Conservation (phyloP, 108 stramenopile species). For the Bacterosira constricta region DNA sequence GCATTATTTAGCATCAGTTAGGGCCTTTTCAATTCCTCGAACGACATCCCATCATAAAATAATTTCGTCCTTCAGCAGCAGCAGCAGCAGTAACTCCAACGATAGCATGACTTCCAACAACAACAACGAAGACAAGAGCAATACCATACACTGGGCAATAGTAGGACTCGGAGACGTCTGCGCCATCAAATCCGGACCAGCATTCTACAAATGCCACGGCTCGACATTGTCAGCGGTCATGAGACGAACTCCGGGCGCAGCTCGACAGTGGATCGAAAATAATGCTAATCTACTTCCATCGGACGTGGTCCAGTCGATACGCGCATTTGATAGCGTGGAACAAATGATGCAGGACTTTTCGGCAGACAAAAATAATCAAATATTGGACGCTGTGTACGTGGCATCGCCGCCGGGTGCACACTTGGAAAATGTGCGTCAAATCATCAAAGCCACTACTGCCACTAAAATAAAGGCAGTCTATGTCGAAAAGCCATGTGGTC, state of each 20-base stretch:
- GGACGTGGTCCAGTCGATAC: not conserved
- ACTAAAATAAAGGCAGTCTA: conserved; percentile 42
- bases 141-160: conserved; percentile 57
- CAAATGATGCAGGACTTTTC: too few relatives aligned
- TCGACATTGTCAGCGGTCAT: conserved; percentile 60
- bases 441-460: conserved; percentile 34
- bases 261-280: conserved; percentile 45
- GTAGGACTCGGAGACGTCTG: conserved; percentile 68
- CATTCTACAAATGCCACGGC: conserved; percentile 58
- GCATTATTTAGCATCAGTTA: too few relatives aligned
- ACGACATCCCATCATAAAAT: too few relatives aligned
- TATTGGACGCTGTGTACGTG: conserved; percentile 61
- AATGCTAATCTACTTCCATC: not conserved
- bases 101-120: too few relatives aligned
- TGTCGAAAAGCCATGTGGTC: conserved; percentile 68
- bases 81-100: too few relatives aligned
- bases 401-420: conserved; percentile 61
- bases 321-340: conserved; percentile 57
- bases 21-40: too few relatives aligned
- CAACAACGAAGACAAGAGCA: not conserved
- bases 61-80: too few relatives aligned
- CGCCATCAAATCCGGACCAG: conserved; percentile 61
- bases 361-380: conserved; percentile 35
- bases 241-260: conserved; percentile 63
- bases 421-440: conserved; percentile 37